A percentile compares a stretch with the other conserved stretches of the same genome.
Evolutionary conservation across 1,139 yeast genomes (phyloP).

Genomic region (Debaryomycetaceae sp.): DNA sequence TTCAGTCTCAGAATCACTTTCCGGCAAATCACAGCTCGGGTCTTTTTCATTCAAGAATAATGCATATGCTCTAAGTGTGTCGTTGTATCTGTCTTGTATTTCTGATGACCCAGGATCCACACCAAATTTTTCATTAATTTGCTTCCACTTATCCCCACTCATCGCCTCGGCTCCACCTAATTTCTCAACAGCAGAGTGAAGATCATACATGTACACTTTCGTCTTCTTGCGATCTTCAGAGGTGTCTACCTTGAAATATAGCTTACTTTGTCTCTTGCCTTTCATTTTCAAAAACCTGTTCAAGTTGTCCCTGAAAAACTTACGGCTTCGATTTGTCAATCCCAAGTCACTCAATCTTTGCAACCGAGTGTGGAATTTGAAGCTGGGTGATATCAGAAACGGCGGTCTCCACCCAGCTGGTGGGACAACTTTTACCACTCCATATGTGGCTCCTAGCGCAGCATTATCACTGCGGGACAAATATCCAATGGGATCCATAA

Average conservation of each 20-base stretch:
- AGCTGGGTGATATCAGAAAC: slow-evolving; percentile 50
- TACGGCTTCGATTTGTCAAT: slow-evolving; percentile 57
- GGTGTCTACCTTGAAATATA: slow-evolving; percentile 19
- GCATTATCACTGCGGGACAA: slow-evolving; percentile 50
- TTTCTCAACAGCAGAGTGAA: slow-evolving; percentile 45
- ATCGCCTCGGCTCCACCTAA: slow-evolving; percentile 21
- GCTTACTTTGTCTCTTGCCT: slow-evolving; percentile 24
- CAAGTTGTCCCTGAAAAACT: slow-evolving; percentile 58
- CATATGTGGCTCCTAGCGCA: slow-evolving; percentile 55
- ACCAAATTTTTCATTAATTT: slow-evolving; percentile 26
- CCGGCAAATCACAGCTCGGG: slow-evolving; percentile 18
- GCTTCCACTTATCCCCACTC: slow-evolving; percentile 29
- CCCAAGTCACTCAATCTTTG: slow-evolving; percentile 66
- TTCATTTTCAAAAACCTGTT: slow-evolving; percentile 54
- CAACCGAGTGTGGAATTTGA: slow-evolving; percentile 62
- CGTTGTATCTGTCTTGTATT: slow-evolving; percentile 31
- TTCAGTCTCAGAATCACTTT: slow-evolving; percentile 29
- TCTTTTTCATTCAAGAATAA: slow-evolving; percentile 30
- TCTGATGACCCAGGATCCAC: slow-evolving; percentile 13
- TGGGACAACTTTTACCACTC: slow-evolving; percentile 64
- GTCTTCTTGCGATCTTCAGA: slow-evolving; percentile 18
- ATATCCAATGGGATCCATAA: slow-evolving; percentile 59
- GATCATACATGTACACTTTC: slow-evolving; percentile 49
- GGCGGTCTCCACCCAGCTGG: slow-evolving; percentile 56
- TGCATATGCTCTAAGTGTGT: slow-evolving; percentile 42